These are phyloP conservation scores for Mycena pura DNA, from an alignment of 768 basidiomycete genomes.

Conservation along the genomic window DNA sequence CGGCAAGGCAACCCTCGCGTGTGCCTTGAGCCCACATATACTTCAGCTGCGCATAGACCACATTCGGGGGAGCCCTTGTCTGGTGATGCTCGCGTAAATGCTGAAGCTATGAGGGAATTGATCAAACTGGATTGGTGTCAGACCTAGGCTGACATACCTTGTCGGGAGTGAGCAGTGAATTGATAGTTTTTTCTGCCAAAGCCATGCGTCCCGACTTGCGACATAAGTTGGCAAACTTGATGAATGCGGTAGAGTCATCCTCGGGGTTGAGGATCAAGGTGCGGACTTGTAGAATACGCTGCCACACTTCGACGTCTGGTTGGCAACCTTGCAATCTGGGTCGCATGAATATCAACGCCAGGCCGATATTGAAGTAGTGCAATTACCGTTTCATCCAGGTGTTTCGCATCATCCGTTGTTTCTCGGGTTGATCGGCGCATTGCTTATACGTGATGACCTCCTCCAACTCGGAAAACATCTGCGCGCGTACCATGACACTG, in stretches of 20 bases:
- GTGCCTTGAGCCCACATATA: slow-evolving; percentile 93
- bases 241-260: slow-evolving; percentile 97
- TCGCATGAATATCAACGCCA: not conserved
- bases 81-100: slow-evolving; percentile 59
- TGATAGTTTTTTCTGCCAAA: slow-evolving; percentile 95
- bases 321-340: slow-evolving; percentile 92
- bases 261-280: slow-evolving; percentile 92
- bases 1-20: slow-evolving; percentile 77
- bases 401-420: slow-evolving; percentile 86
- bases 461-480: slow-evolving; percentile 98
- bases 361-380: not conserved
- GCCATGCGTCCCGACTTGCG: slow-evolving; percentile 94
- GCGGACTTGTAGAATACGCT: slow-evolving; percentile 94
- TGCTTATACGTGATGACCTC: slow-evolving; percentile 98
- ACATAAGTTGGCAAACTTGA: slow-evolving; percentile 97
- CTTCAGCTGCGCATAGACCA: slow-evolving; percentile 95
- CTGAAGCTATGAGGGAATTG: slow-evolving; percentile 39
- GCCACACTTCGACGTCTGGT: slow-evolving; percentile 99
- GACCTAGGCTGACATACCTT: slow-evolving; percentile 48
- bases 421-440: slow-evolving; percentile 90
- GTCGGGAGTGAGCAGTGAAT: slow-evolving; percentile 86
- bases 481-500: slow-evolving; percentile 95
- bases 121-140: not conserved
- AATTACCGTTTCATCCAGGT: slow-evolving; percentile 96
- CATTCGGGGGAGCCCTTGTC: slow-evolving; percentile 89